Percentiles rank a stretch among this genome's conserved stretches.
These are phyloP conservation scores for Pseudogymnoascus sp. DNA, from an alignment of 2,329 filamentous ascomycete species.

Conservation along the genomic window DNA sequence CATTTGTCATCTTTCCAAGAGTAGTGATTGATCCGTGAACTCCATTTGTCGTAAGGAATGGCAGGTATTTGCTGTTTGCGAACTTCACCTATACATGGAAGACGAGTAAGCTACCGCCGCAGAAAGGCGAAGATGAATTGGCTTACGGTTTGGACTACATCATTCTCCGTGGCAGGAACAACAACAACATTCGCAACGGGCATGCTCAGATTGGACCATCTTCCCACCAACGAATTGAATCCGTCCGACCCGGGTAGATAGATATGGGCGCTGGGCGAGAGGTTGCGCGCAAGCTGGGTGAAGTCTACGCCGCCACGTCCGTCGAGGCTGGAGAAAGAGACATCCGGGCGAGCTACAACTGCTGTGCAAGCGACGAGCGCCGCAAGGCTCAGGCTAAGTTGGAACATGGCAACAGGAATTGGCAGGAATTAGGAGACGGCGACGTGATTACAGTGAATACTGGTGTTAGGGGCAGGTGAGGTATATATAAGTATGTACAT, in stretches of 20 bases:
- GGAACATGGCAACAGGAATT: not conserved
- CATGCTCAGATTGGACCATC: constrained; percentile 35
- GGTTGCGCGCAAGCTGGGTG: constrained; percentile 34
- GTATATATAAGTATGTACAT: constrained; percentile 1
- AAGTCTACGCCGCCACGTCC: constrained; percentile 35
- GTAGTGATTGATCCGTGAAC: constrained; percentile 40
- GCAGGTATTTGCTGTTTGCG: constrained; percentile 40
- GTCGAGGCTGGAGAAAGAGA: constrained; percentile 34
- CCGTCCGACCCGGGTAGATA: constrained; percentile 18
- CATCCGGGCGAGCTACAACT: constrained; percentile 20
- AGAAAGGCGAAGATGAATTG: not conserved
- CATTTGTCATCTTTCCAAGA: constrained; percentile 18
- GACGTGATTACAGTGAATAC: not conserved
- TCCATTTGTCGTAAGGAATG: constrained; percentile 49
- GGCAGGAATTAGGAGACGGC: not conserved
- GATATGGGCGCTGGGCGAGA: constrained; percentile 20
- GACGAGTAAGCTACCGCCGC: not conserved
- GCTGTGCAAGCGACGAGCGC: constrained; percentile 17
- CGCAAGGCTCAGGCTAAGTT: constrained; percentile 14
- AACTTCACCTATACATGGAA: constrained; percentile 37
- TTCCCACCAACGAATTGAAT: constrained; percentile 15
- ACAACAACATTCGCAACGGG: constrained; percentile 43
- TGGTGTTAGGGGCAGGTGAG: not conserved
- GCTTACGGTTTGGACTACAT: constrained; percentile 44
- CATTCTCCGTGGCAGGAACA: constrained; percentile 41